These are phyloP conservation scores for Climacium dendroides DNA, from an alignment of 225 moss, liverwort and hornwort genomes.

Conservation along the genomic window DNA sequence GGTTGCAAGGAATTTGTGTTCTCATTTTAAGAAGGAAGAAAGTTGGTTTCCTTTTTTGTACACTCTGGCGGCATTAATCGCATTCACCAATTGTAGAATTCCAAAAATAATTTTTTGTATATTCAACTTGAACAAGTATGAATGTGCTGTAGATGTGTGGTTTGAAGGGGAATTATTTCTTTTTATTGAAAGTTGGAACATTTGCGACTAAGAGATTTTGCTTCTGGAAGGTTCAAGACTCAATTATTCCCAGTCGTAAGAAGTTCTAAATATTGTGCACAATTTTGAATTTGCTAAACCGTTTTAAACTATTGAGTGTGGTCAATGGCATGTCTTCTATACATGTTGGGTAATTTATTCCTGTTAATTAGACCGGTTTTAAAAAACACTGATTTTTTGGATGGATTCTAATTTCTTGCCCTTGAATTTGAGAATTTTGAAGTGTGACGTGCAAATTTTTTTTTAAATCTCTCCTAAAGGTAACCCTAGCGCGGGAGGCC, in stretches of 20 bases:
- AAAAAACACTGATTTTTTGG: too few relatives aligned
- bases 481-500: slow-evolving; percentile 67
- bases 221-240: not conserved
- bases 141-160: not conserved
- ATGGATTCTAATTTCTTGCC: not conserved
- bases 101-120: not conserved
- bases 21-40: not conserved
- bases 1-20: not conserved
- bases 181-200: not conserved
- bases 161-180: not conserved
- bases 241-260: not conserved
- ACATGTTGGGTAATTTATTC: not conserved
- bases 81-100: not conserved
- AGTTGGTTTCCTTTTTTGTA: not conserved
- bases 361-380: not conserved
- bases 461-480: not conserved
- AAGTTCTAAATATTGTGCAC: not conserved
- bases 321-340: not conserved
- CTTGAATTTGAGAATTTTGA: not conserved
- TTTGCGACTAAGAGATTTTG: not conserved
- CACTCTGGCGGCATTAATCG: not conserved
- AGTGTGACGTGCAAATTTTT: not conserved
- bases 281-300: not conserved
- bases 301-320: not conserved
- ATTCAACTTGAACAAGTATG: not conserved